phyloP scores from a whole-genome alignment of 805 yeast genomes.

The Candida xiaguanensis region DNA sequence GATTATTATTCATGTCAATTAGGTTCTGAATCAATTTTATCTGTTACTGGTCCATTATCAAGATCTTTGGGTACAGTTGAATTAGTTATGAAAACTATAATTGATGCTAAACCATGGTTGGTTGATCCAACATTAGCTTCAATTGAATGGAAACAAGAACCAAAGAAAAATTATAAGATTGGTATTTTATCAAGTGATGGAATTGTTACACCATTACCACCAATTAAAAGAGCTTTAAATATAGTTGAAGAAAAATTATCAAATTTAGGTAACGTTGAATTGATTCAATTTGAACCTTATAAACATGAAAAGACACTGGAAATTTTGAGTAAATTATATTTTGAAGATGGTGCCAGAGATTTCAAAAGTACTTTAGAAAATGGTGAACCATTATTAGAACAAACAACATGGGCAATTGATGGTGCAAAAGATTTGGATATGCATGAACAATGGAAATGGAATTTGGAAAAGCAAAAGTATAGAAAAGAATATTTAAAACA shows the following conservation, averaged over 20 bases:
- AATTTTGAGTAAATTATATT: conserved; percentile 12
- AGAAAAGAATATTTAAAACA: conserved; percentile 15
- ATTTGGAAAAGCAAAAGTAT: conserved; percentile 14
- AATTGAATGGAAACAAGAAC: conserved; percentile 46
- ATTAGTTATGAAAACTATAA: conserved; percentile 44
- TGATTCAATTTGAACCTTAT: conserved; percentile 12
- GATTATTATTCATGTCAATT: conserved; percentile 20
- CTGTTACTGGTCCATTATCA: conserved; percentile 37
- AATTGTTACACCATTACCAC: conserved; percentile 18
- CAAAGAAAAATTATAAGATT: conserved; percentile 8
- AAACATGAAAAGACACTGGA: conserved; percentile 11
- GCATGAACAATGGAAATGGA: conserved; percentile 15
- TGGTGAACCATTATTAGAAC: conserved; percentile 13
- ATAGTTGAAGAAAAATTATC: conserved; percentile 4
- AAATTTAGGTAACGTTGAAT: conserved; percentile 8
- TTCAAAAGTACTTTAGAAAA: conserved; percentile 9
- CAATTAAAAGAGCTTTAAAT: conserved; percentile 13
- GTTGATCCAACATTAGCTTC: conserved; percentile 43
- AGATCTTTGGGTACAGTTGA: conserved; percentile 34
- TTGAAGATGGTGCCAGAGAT: conserved; percentile 18
- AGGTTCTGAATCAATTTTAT: conserved; percentile 16
- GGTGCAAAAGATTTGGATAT: conserved; percentile 10
- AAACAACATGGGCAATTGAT: conserved; percentile 14
- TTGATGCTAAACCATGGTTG: conserved; percentile 51
- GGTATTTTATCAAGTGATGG: conserved; percentile 13